Conservation (phyloP, 768 basidiomycete genomes). For the Rhodotorula babjevae region DNA sequence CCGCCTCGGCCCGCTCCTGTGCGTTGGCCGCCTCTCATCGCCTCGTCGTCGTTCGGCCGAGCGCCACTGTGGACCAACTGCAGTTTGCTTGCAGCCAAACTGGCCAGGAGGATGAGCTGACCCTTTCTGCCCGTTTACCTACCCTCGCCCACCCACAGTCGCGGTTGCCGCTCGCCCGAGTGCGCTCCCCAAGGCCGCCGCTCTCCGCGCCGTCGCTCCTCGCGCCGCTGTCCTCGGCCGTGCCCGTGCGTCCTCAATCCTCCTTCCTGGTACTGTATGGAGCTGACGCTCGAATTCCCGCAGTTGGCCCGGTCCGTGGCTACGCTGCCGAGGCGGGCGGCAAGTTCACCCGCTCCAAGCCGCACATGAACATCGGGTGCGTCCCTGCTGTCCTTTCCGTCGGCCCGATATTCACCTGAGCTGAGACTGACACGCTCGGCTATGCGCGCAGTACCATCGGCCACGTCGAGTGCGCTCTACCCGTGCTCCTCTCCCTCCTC, state of each 20-base stretch:
- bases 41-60: not conserved
- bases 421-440: not conserved
- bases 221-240: constrained; percentile 19
- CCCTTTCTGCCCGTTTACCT: not conserved
- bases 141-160: not conserved
- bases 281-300: not conserved
- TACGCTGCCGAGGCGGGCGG: constrained; percentile 43
- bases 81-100: too few relatives aligned
- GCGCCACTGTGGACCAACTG: too few relatives aligned
- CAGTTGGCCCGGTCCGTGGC: constrained; percentile 27
- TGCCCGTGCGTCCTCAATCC: constrained; percentile 2
- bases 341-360: constrained; percentile 42
- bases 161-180: constrained; percentile 29
- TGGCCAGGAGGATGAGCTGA: not conserved
- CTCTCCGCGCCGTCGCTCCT: constrained; percentile 15
- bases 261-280: rapidly evolving
- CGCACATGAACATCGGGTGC: constrained; percentile 81
- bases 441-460: constrained; percentile 28
- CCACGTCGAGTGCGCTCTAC: constrained; percentile 40
- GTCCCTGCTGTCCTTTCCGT: not conserved
- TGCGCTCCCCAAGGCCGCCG: constrained; percentile 12
- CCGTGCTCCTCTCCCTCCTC: too few relatives aligned
- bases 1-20: constrained; percentile 31
- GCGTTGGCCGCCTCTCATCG: not conserved
- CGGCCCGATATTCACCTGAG: not conserved